Evolutionary conservation across 139 green algal species (phyloP).

Genomic region (Zygnema cylindricum): DNA sequence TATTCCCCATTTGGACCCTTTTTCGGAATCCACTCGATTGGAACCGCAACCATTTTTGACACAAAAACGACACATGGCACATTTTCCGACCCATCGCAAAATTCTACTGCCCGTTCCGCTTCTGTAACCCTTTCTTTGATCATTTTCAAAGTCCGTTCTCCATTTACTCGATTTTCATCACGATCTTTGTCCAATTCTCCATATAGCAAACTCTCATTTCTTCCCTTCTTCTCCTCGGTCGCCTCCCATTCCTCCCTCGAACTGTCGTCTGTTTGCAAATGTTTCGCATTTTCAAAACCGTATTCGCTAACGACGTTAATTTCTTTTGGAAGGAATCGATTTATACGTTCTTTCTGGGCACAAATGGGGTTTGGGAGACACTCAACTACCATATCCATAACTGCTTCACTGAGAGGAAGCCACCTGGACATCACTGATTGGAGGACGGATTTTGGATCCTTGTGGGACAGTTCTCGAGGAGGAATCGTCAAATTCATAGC

Average conservation of each 20-base stretch:
- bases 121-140: background rate
- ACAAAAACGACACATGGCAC: constrained; percentile 87
- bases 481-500: constrained; percentile 66
- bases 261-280: background rate
- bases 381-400: constrained; percentile 85
- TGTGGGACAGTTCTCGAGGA: constrained; percentile 65
- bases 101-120: constrained; percentile 26
- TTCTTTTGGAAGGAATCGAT: constrained; percentile 41
- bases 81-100: constrained; percentile 56
- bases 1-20: background rate
- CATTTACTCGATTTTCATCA: too few species aligned
- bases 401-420: constrained; percentile 69
- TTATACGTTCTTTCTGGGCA: constrained; percentile 29
- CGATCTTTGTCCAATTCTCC: too few species aligned
- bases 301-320: background rate
- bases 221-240: background rate
- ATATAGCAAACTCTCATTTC: too few species aligned
- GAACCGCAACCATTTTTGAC: constrained; percentile 76
- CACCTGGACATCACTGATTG: constrained; percentile 84
- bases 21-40: constrained; percentile 30
- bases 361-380: constrained; percentile 73
- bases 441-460: constrained; percentile 71
- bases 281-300: background rate
- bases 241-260: background rate
- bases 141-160: background rate